Percentiles rank a stretch among this genome's conserved stretches.
Evolutionary conservation across 495 filamentous ascomycete species (phyloP).

Genomic region (Chaetomium cochliodes): DNA sequence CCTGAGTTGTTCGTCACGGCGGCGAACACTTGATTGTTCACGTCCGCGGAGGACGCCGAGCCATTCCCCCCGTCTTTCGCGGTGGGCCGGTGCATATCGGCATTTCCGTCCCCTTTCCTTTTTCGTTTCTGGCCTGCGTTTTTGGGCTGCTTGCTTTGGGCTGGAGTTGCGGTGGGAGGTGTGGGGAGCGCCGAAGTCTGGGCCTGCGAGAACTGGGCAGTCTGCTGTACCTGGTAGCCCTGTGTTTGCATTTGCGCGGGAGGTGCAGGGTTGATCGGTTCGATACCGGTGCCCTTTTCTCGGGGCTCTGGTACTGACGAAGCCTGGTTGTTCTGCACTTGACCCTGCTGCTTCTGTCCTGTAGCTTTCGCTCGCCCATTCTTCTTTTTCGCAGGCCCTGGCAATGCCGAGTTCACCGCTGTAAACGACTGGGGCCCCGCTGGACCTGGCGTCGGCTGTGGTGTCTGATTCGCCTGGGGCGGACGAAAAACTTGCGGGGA

Average conservation of each 20-base stretch:
- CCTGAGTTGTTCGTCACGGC: slow-evolving; percentile 9
- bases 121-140: slow-evolving; percentile 32
- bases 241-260: neutral
- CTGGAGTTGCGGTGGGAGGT: slow-evolving; percentile 18
- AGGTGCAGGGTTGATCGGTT: neutral
- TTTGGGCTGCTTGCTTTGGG: slow-evolving; percentile 7
- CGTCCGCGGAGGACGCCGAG: slow-evolving; percentile 2
- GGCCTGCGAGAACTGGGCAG: slow-evolving; percentile 12
- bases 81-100: neutral
- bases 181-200: slow-evolving; percentile 17
- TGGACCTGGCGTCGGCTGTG: neutral
- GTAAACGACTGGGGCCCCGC: slow-evolving; percentile 29
- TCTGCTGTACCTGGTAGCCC: neutral
- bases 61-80: slow-evolving; percentile 2
- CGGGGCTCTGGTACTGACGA: neutral
- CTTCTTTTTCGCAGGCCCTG: slow-evolving; percentile 21
- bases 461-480: slow-evolving; percentile 12
- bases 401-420: slow-evolving; percentile 26
- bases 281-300: neutral
- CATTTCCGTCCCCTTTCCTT: slow-evolving; percentile 27
- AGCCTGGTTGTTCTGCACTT: neutral
- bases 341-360: slow-evolving; percentile 7
- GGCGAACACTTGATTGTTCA: slow-evolving; percentile 18
- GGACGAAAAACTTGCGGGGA: slow-evolving; percentile 16
- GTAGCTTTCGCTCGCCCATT: slow-evolving; percentile 15